Conservation (phyloP, 176 grass and related monocot species). For the Lolium perenne region DNA sequence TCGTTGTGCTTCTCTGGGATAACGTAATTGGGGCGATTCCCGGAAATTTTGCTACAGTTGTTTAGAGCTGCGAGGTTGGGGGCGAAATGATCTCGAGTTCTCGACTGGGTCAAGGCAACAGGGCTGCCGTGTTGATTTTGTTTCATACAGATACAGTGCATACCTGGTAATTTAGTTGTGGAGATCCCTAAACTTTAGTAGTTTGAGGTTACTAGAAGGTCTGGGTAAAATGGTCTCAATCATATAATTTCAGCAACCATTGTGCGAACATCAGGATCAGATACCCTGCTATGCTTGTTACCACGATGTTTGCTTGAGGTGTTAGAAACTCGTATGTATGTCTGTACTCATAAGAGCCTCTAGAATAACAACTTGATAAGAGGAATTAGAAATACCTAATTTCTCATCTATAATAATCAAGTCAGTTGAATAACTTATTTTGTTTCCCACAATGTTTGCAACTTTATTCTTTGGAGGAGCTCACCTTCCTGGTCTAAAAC, state of each 20-base stretch:
- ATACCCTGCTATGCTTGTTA: neutral
- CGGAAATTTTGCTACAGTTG: neutral
- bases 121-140: neutral
- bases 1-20: neutral
- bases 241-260: neutral
- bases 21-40: neutral
- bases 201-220: neutral
- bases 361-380: too few species aligned
- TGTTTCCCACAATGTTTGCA: too few species aligned
- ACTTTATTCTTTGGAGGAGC: too few species aligned
- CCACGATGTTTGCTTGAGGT: constrained; percentile 9
- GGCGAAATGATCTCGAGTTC: constrained; percentile 1
- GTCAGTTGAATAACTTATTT: too few species aligned
- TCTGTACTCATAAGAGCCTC: too few species aligned
- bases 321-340: neutral
- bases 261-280: neutral
- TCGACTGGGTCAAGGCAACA: neutral
- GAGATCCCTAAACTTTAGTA: neutral
- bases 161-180: neutral
- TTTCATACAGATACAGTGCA: neutral
- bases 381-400: too few species aligned
- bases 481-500: too few species aligned
- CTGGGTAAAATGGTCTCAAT: neutral
- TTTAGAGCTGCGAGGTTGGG: neutral
- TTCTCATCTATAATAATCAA: too few species aligned